These are phyloP conservation scores for Picea engelmannii DNA, from an alignment of 83 land plant species.

Conservation along the genomic window DNA sequence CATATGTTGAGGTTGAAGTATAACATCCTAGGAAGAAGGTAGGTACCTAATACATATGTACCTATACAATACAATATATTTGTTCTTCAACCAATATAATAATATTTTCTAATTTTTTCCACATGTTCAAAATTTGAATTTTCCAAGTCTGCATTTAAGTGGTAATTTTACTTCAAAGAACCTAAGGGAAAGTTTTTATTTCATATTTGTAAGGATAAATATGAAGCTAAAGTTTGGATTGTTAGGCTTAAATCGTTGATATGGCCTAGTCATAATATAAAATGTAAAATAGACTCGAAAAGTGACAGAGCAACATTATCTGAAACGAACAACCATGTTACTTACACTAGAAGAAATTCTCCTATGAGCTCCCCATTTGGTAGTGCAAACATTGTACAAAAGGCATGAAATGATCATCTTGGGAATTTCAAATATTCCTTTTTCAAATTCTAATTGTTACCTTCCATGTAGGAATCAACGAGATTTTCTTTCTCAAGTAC, in stretches of 20 bases:
- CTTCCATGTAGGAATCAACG: neutral
- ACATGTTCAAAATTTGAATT: too few species aligned
- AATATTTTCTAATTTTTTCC: too few species aligned
- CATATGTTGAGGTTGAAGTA: too few species aligned
- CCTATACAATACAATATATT: too few species aligned
- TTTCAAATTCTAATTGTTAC: neutral
- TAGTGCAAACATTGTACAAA: constrained; percentile 43
- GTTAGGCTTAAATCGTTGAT: constrained; percentile 85
- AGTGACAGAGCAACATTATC: constrained; percentile 48
- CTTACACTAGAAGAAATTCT: constrained; percentile 43
- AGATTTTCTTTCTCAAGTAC: neutral
- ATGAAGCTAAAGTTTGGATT: constrained; percentile 98
- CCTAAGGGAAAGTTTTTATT: neutral
- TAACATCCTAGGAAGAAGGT: too few species aligned
- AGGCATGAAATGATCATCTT: constrained; percentile 19
- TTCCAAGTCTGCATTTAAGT: too few species aligned
- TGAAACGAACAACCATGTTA: constrained; percentile 54
- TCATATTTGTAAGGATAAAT: constrained; percentile 98
- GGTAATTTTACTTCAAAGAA: too few species aligned
- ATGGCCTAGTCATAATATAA: constrained; percentile 37
- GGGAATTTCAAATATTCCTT: neutral
- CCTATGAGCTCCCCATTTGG: constrained; percentile 52
- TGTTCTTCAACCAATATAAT: too few species aligned
- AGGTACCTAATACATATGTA: too few species aligned
- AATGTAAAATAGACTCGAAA: constrained; percentile 51